Evolutionary conservation across 148 eudicot genomes (phyloP).

Genomic region (Cornus controversa): DNA sequence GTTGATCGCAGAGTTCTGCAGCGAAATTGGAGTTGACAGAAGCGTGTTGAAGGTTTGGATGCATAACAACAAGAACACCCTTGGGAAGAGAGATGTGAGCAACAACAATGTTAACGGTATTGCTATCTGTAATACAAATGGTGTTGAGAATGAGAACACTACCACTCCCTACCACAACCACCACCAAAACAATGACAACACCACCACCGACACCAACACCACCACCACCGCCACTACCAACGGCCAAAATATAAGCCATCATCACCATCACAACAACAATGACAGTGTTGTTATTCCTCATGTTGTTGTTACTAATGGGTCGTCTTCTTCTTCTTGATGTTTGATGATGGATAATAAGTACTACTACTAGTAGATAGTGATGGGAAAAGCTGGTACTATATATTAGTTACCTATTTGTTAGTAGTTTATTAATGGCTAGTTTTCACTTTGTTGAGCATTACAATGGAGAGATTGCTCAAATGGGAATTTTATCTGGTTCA

Average conservation of each 20-base stretch:
- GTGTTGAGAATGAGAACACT: not conserved
- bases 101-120: not conserved
- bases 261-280: not conserved
- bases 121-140: not conserved
- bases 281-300: not conserved
- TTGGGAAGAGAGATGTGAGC: conserved; percentile 20
- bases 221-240: not conserved
- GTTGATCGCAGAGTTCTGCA: conserved; percentile 32
- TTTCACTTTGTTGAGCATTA: conserved; percentile 9
- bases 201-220: not conserved
- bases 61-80: conserved; percentile 59
- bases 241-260: not conserved
- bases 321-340: conserved; percentile 33
- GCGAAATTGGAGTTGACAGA: conserved; percentile 43
- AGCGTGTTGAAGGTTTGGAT: conserved; percentile 65
- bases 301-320: conserved; percentile 24
- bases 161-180: not conserved
- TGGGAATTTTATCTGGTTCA: no score
- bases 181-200: not conserved
- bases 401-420: conserved; percentile 11
- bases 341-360: not conserved
- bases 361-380: not conserved
- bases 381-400: not conserved
- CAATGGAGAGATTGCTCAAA: conserved; percentile 10
- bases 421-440: conserved; percentile 13